Conservation (phyloP, 805 yeast genomes). For the Candida ovalis region DNA sequence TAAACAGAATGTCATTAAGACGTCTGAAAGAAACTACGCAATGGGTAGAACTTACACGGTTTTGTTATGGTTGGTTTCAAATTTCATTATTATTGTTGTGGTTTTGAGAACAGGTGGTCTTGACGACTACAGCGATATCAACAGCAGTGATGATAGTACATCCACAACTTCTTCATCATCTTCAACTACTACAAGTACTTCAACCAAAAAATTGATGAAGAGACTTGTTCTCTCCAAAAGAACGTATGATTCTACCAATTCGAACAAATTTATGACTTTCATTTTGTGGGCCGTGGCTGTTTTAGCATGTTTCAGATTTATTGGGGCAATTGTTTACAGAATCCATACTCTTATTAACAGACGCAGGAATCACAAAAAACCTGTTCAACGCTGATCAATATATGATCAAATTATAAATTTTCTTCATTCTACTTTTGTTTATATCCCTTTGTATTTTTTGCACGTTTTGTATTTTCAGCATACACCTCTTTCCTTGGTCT, state of each 20-base stretch:
- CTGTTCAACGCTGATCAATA: not conserved
- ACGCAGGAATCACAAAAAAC: conserved; percentile 18
- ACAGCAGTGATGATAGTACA: conserved; percentile 9
- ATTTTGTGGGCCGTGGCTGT: conserved; percentile 90
- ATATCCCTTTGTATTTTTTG: not conserved
- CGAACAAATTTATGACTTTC: conserved; percentile 64
- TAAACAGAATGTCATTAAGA: conserved; percentile 31
- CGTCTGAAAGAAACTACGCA: conserved; percentile 70
- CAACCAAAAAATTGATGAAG: conserved; percentile 29
- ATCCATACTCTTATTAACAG: conserved; percentile 18
- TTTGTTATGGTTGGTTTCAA: conserved; percentile 79
- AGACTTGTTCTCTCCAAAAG: conserved; percentile 12
- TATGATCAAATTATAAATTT: not conserved
- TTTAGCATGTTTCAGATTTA: conserved; percentile 72
- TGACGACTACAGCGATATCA: conserved; percentile 33
- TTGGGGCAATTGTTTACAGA: conserved; percentile 62
- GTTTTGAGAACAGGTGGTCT: conserved; percentile 84
- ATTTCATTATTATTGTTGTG: conserved; percentile 71
- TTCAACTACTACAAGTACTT: conserved; percentile 9
- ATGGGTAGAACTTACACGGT: conserved; percentile 85
- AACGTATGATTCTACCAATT: conserved; percentile 15
- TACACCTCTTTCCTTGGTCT: too few species aligned
- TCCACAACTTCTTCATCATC: conserved; percentile 14
- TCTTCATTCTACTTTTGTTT: not conserved
- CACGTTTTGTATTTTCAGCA: not conserved